Conservation (phyloP, 2,329 filamentous ascomycete species). For the Sphaerulina musiva region DNA sequence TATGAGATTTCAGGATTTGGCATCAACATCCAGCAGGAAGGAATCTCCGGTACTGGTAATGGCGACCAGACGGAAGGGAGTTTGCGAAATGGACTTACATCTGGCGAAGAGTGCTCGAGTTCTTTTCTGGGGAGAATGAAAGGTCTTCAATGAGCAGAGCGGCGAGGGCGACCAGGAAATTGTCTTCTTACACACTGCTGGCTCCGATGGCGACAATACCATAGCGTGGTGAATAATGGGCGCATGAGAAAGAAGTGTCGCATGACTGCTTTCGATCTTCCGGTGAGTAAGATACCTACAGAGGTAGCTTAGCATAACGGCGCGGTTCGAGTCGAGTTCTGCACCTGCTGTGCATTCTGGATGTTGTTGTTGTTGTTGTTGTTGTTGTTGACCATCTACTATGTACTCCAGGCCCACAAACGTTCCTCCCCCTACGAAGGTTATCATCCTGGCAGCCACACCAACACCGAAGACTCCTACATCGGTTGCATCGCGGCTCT, state of each 20-base stretch:
- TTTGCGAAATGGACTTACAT: conserved; percentile 42
- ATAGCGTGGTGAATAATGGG: conserved; percentile 47
- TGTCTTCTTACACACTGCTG: conserved; percentile 34
- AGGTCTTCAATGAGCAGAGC: conserved; percentile 40
- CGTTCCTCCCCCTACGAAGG: conserved; percentile 41
- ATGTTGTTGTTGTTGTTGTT: too few species aligned
- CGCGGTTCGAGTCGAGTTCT: too few species aligned
- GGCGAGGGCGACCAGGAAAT: conserved; percentile 44
- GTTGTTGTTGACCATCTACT: too few species aligned
- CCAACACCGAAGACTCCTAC: conserved; percentile 44
- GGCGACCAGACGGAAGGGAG: conserved; percentile 43
- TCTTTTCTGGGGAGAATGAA: conserved; percentile 35
- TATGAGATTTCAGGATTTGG: neutral
- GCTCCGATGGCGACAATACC: conserved; percentile 46
- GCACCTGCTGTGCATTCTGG: too few species aligned
- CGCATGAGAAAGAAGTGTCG: conserved; percentile 43
- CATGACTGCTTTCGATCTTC: conserved; percentile 48
- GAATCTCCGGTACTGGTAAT: conserved; percentile 40
- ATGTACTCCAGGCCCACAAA: conserved; percentile 34
- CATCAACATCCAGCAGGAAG: conserved; percentile 15
- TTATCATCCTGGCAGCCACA: conserved; percentile 40
- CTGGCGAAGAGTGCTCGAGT: conserved; percentile 45
- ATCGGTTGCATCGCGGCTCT: conserved; percentile 43
- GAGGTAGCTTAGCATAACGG: too few species aligned
- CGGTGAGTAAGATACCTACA: conserved; percentile 22